Evolutionary conservation across 768 basidiomycete genomes (phyloP), one percentile per base, ranked within the genome.

Genomic region (Tulasnella sp.): DNA sequence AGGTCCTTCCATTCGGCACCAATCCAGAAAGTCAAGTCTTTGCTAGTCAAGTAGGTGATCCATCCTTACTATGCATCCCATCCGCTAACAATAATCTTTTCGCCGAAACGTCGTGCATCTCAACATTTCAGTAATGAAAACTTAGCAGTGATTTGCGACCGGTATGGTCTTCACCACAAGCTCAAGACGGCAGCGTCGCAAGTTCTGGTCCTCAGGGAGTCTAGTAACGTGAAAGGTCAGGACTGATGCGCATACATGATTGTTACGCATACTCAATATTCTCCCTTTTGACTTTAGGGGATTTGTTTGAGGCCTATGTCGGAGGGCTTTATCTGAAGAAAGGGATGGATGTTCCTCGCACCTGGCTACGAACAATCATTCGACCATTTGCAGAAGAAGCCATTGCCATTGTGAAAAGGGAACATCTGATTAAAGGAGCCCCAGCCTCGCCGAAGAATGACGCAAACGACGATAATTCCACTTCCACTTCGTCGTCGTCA

Each of bases 101-200:
- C n/a, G n/a, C n/a, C n/a, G n/a, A n/a, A n/a, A n/a, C n/a, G n/a
- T n/a, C n/a, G n/a, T n/a, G n/a, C n/a, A n/a, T n/a, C n/a, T n/a
- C n/a, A n/a, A n/a, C n/a, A n/a, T n/a, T n/a, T n/a, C 20, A 44
- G 49, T 42, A 51, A 51, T 29, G 24, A 20, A 16, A 51, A 51
- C 16, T 34, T 51, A 9, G 27, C 49, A n/a, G 13, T 13, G 12
- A 51, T 51, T 22, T 51, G 49, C 49, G 28, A 25, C 27, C 25
- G 12, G 8, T 51, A 51, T 24, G 8, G 32, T 0, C 25, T 51
- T 20, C 37, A 51, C 5, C 15, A 27, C 4, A 15, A 41, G 6
- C 49, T 51, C 10, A 9, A 32, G 25, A 29, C 40, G 5, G 49
- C 49, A 2, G 16, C 27, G 4, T 1, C 37, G n/a, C 49, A 51